A percentile compares a stretch with the other conserved stretches of the same genome.
Conservation (phyloP, 768 basidiomycete species). For the Mycena alexandri region DNA sequence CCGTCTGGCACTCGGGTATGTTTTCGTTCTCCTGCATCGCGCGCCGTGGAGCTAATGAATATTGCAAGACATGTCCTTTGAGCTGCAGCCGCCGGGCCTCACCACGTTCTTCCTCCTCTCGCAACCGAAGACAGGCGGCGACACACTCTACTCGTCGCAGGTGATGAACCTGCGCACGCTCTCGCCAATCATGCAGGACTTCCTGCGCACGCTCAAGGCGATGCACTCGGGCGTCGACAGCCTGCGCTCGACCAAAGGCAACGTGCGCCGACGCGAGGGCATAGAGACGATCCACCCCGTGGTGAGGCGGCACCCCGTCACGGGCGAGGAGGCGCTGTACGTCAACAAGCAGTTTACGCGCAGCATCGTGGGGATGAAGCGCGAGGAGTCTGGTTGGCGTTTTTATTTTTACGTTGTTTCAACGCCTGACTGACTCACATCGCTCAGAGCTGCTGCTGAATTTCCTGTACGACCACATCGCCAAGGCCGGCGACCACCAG, state of each 20-base stretch:
- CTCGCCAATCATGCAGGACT: conserved; percentile 81
- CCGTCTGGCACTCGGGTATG: conserved; percentile 75
- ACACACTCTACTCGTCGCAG: conserved; percentile 80
- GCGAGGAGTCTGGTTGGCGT: conserved; percentile 79
- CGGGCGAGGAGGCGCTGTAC: conserved; percentile 89
- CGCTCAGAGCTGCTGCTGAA: conserved; percentile 69
- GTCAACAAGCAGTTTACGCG: conserved; percentile 89
- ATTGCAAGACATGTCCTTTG: conserved; percentile 77
- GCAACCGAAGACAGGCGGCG: conserved; percentile 73
- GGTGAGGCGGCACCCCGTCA: conserved; percentile 85
- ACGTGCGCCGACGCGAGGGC: conserved; percentile 82
- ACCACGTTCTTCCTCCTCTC: conserved; percentile 88
- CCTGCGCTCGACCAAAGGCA: conserved; percentile 78
- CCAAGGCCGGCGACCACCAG: conserved; percentile 82
- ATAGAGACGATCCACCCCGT: conserved; percentile 87
- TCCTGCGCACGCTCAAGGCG: conserved; percentile 83
- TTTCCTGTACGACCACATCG: conserved; percentile 82
- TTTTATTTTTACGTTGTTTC: background rate
- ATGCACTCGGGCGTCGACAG: conserved; percentile 86
- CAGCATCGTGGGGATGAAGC: conserved; percentile 86
- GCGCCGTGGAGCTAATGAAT: background rate
- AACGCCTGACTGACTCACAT: background rate
- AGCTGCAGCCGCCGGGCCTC: conserved; percentile 88
- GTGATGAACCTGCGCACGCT: conserved; percentile 76
- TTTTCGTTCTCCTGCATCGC: background rate